Conservation (phyloP, 495 filamentous ascomycete species). For the Penicillium maclennaniae region DNA sequence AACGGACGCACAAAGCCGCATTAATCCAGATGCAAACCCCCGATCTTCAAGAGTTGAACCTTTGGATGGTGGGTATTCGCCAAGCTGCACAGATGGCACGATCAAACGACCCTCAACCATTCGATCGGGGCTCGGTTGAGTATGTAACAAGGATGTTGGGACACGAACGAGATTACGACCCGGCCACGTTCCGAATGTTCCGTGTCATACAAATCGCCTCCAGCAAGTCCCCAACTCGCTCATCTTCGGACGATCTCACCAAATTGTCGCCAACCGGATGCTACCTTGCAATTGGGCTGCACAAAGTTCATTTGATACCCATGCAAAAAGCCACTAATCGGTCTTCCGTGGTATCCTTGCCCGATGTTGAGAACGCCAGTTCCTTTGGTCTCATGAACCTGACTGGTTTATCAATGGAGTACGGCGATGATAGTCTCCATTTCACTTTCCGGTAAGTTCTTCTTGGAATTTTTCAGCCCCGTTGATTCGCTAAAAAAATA, state of each 20-base stretch:
- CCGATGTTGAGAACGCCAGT: slow-evolving; percentile 42
- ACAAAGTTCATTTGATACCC: slow-evolving; percentile 78
- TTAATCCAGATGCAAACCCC: slow-evolving; percentile 66
- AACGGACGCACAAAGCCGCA: slow-evolving; percentile 57
- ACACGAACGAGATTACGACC: slow-evolving; percentile 64
- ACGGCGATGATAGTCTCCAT: slow-evolving; percentile 79
- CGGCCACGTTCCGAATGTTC: slow-evolving; percentile 71
- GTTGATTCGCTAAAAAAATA: slow-evolving; percentile 10
- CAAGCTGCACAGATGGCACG: slow-evolving; percentile 54
- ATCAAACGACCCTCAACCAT: slow-evolving; percentile 49
- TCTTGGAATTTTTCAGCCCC: background rate
- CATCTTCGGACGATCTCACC: slow-evolving; percentile 73
- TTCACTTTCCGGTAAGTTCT: slow-evolving; percentile 69
- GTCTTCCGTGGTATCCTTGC: slow-evolving; percentile 51
- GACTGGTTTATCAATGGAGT: slow-evolving; percentile 60
- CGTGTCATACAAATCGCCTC: slow-evolving; percentile 74
- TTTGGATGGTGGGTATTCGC: slow-evolving; percentile 70
- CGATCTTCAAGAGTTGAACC: slow-evolving; percentile 67
- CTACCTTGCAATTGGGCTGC: slow-evolving; percentile 80
- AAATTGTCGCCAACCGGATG: slow-evolving; percentile 69
- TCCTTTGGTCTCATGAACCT: slow-evolving; percentile 76
- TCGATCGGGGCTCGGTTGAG: slow-evolving; percentile 57
- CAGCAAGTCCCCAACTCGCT: slow-evolving; percentile 52
- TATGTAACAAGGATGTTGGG: slow-evolving; percentile 66
- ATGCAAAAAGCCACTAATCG: slow-evolving; percentile 59